Percentiles rank a stretch among this genome's conserved stretches.
These are phyloP conservation scores for Chamaecyparis obtusa DNA, from an alignment of 75 land plant genomes.

Conservation along the genomic window DNA sequence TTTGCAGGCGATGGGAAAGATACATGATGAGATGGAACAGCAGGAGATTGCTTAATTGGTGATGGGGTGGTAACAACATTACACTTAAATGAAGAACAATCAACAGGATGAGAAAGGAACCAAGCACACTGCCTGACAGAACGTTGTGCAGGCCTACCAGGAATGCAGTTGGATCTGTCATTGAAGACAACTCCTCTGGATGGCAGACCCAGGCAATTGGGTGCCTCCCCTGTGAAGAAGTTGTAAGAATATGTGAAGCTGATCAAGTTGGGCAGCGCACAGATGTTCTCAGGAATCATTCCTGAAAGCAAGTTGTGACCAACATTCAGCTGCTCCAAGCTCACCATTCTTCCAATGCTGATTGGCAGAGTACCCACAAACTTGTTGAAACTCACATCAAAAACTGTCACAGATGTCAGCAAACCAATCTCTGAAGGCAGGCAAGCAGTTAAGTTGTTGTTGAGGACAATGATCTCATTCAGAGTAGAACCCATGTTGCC, in stretches of 20 bases:
- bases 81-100: slow-evolving; percentile 20
- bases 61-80: slow-evolving; percentile 5
- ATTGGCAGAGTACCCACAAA: slow-evolving; percentile 47
- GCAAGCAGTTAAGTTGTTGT: slow-evolving; percentile 40
- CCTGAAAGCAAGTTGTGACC: slow-evolving; percentile 43
- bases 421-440: slow-evolving; percentile 33
- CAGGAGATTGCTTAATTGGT: slow-evolving; percentile 10
- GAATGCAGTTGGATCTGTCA: slow-evolving; percentile 43
- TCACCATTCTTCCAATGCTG: slow-evolving; percentile 29
- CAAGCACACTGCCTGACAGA: slow-evolving; percentile 26
- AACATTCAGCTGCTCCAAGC: slow-evolving; percentile 50
- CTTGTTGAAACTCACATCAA: slow-evolving; percentile 63
- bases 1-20: too few species aligned
- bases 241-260: slow-evolving; percentile 42
- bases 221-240: slow-evolving; percentile 36
- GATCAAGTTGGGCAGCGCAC: slow-evolving; percentile 30
- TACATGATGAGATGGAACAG: slow-evolving; percentile 5
- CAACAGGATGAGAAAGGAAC: slow-evolving; percentile 16
- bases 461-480: slow-evolving; percentile 42
- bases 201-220: slow-evolving; percentile 15
- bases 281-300: slow-evolving; percentile 26
- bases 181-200: slow-evolving; percentile 11
- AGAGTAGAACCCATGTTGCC: slow-evolving; percentile 36
- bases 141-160: slow-evolving; percentile 35
- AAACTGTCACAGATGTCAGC: slow-evolving; percentile 39